Conservation (phyloP, 75 land plant genomes). For the Selaginella tamariscina region DNA sequence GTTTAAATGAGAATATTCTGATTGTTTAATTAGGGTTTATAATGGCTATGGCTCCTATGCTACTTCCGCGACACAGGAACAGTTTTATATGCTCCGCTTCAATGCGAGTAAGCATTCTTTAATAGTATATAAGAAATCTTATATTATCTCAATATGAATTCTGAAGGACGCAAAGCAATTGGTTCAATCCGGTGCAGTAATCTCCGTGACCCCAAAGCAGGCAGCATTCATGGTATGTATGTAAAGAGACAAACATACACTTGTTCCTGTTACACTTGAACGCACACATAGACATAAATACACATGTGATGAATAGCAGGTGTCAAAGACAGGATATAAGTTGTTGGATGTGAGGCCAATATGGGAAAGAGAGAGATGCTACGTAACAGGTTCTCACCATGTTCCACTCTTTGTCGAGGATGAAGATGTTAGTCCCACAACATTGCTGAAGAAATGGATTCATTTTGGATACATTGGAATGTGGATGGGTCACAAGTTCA, state of each 20-base stretch:
- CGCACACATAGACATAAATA: too few species aligned
- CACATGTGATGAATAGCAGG: too few species aligned
- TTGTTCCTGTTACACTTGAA: too few species aligned
- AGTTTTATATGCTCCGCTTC: neutral
- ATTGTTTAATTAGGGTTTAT: too few species aligned
- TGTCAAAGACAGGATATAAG: conserved; percentile 27
- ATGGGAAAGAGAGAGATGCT: conserved; percentile 71
- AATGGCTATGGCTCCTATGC: neutral
- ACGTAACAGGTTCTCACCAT: conserved; percentile 50
- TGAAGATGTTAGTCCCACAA: conserved; percentile 30
- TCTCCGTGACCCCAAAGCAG: conserved; percentile 15
- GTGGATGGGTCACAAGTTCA: conserved; percentile 78
- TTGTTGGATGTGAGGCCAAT: conserved; percentile 55
- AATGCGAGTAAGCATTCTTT: neutral
- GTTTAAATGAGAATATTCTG: too few species aligned
- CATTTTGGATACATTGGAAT: conserved; percentile 73
- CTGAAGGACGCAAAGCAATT: conserved; percentile 29
- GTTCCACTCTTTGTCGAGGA: conserved; percentile 67
- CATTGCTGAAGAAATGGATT: conserved; percentile 66
- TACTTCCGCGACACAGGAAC: neutral
- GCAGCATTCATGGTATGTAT: conserved; percentile 12
- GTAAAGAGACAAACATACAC: too few species aligned
- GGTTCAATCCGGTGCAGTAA: conserved; percentile 16
- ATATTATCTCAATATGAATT: neutral
- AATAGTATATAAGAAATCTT: neutral